Evolutionary conservation across 257 asterid genomes (phyloP).

Genomic region (Solanum virginianum): DNA sequence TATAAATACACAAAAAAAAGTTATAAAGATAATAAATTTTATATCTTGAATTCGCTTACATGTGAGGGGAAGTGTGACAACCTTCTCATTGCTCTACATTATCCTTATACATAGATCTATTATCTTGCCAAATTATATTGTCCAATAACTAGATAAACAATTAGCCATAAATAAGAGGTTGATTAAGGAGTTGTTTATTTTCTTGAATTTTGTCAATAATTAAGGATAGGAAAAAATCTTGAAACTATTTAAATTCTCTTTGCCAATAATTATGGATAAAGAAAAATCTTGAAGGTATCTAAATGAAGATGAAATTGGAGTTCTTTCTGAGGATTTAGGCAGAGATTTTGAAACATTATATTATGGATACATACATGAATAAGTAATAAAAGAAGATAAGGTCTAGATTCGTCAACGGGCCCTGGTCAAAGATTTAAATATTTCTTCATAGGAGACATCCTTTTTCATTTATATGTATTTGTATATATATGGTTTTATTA

Average conservation of each 20-base stretch:
- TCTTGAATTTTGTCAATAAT: too few relatives aligned
- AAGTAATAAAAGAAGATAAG: neutral
- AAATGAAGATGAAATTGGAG: neutral
- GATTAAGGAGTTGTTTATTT: neutral
- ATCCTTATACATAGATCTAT: neutral
- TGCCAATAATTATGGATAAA: neutral
- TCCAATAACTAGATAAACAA: neutral
- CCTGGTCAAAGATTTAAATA: neutral
- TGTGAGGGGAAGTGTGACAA: neutral
- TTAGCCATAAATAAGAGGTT: neutral
- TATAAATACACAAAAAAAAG: neutral
- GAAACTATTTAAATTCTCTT: neutral
- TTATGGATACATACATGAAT: neutral
- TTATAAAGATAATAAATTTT: neutral
- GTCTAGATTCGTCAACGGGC: neutral
- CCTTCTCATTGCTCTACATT: neutral
- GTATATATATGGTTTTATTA: neutral
- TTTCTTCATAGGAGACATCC: neutral
- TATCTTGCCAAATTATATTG: neutral
- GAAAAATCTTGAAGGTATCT: neutral
- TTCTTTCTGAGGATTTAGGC: neutral
- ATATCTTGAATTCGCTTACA: neutral
- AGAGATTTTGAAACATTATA: neutral
- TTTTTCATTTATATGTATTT: neutral
- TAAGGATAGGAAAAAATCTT: neutral